These are phyloP conservation scores for Rosa rugosa DNA, from an alignment of 306 rosid genomes.

Conservation along the genomic window DNA sequence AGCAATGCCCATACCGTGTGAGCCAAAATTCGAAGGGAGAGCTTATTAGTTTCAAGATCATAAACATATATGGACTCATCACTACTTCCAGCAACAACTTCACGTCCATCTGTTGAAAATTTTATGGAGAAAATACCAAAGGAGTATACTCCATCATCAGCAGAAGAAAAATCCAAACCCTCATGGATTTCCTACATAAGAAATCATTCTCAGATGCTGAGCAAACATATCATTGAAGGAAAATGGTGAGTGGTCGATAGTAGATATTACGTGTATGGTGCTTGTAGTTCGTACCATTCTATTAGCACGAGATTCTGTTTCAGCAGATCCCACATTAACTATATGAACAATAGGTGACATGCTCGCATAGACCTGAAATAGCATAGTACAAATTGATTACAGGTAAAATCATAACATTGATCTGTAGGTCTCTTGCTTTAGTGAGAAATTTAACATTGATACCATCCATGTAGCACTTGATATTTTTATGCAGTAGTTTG, in stretches of 20 bases:
- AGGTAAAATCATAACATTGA: background rate
- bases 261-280: background rate
- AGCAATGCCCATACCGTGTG: slow-evolving; percentile 48
- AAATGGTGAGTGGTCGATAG: background rate
- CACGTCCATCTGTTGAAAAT: slow-evolving; percentile 83
- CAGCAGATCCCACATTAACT: slow-evolving; percentile 63
- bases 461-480: background rate
- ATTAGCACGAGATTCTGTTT: slow-evolving; percentile 73
- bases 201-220: slow-evolving; percentile 22
- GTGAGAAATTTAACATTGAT: background rate
- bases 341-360: slow-evolving; percentile 82
- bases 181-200: slow-evolving; percentile 75
- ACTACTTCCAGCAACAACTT: slow-evolving; percentile 88
- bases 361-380: slow-evolving; percentile 85
- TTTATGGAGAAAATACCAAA: slow-evolving; percentile 85
- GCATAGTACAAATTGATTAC: slow-evolving; percentile 19
- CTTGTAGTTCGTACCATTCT: slow-evolving; percentile 54
- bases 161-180: slow-evolving; percentile 64
- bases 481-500: background rate
- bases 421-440: background rate
- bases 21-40: slow-evolving; percentile 77
- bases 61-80: slow-evolving; percentile 78
- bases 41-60: slow-evolving; percentile 82
- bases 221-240: slow-evolving; percentile 3
- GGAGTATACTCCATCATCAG: slow-evolving; percentile 47